These are phyloP conservation scores for Ambrosiella xylebori DNA, from an alignment of 2,329 filamentous ascomycete genomes.

Conservation along the genomic window DNA sequence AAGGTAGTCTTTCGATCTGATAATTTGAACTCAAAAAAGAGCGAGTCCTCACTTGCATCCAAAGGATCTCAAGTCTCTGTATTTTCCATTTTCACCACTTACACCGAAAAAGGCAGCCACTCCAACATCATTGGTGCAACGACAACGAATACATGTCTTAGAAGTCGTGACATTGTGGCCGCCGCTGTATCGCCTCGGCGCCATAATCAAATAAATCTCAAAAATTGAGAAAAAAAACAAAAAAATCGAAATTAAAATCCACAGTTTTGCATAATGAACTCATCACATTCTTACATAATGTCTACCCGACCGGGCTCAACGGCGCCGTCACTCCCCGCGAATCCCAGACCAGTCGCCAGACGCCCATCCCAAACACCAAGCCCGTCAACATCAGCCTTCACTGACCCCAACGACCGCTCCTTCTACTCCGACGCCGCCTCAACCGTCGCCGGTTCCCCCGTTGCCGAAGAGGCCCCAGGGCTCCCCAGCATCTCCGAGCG, in stretches of 20 bases:
- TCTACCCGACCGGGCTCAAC: not conserved
- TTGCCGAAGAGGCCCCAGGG: not conserved
- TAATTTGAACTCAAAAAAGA: no score
- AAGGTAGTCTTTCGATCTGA: no score
- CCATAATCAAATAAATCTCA: no score
- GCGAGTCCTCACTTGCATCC: no score
- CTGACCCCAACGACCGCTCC: conserved; percentile 1
- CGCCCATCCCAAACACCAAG: not conserved
- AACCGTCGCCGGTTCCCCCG: not conserved
- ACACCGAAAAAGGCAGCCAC: no score
- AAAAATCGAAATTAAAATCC: not conserved
- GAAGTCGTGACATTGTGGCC: no score
- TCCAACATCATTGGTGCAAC: no score
- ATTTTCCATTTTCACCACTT: no score
- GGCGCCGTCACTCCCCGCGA: not conserved
- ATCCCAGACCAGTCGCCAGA: not conserved
- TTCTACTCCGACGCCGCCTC: not conserved
- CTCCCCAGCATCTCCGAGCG: not conserved
- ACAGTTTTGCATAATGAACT: not conserved
- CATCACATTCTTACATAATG: not conserved
- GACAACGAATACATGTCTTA: no score
- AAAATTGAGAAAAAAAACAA: no score
- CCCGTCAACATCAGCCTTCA: not conserved
- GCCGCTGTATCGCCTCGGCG: no score
- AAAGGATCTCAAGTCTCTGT: no score